Base-by-base conservation (phyloP, 768 basidiomycete species). In the Tulasnella sp. region DNA sequence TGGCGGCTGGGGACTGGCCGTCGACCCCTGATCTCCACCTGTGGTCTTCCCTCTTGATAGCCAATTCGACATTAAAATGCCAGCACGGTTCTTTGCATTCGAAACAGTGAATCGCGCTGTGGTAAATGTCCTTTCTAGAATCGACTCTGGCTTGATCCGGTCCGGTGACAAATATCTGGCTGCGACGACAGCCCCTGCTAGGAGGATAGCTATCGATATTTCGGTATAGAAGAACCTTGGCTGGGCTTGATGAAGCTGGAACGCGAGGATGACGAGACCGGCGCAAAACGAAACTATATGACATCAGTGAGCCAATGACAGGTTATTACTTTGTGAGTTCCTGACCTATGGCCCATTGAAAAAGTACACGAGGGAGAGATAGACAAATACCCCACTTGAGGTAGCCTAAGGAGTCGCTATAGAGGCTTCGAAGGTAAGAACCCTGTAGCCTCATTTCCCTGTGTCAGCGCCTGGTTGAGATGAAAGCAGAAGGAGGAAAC, bases 311-410 rank as follows among this genome's bases (percentile, higher is more conserved):
- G 14, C 5, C 22, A 14, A 36, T 22, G 17, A 12, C n/a, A n/a
- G 19, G 36, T 14, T n/a, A 12, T 8, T 0, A 4, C 14, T 64
- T 64, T 64, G 12, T 25, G 38, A n/a, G 31, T 45, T n/a, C 31
- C 71, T 34, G 37, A 72, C 71, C 71, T 72, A 72, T 34, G n/a
- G 71, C 71, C 71, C 71, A 72, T 22, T 72, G 40, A n/a, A 72
- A 45, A 12, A 72, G 40, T 11, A 72, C 71, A 40, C 71, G 49
- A 45, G 71, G 71, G 25, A 72, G 42, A 3, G 71, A 72, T 39
- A 72, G 42, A 25, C 40, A 34, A 25, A 72, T 45, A 25, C 71
- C 38, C 40, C 40, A 40, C n/a, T 52, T 40, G 17, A 72, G 22
- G 31, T 34, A 45, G 42, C 71, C 71, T 34, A 72, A 52, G 17